Conservation (phyloP, 805 yeast species). For the Saccharomyces paradoxus region DNA sequence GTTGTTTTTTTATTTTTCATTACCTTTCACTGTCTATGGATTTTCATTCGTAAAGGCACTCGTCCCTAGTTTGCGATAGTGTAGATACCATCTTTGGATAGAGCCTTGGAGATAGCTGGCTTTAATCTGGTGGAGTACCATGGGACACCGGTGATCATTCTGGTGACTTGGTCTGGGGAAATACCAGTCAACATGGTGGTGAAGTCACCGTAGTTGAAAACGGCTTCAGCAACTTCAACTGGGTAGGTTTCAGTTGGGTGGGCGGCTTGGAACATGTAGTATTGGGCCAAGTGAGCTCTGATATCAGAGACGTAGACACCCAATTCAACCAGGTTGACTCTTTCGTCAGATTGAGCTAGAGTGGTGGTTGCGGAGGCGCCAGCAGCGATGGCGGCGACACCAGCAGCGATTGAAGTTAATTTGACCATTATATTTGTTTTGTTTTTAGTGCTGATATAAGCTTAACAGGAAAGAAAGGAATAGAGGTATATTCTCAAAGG, state of each 20-base stretch:
- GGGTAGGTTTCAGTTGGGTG: not conserved
- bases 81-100: not conserved
- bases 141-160: not conserved
- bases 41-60: not conserved
- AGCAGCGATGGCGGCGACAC: not conserved
- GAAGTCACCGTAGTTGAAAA: not conserved
- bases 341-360: not conserved
- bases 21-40: not conserved
- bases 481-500: not conserved
- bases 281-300: not conserved
- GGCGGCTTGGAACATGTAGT: not conserved
- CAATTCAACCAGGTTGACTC: not conserved
- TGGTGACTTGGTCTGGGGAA: not conserved
- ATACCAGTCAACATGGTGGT: not conserved
- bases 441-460: not conserved
- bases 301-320: not conserved
- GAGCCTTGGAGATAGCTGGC: not conserved
- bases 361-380: not conserved
- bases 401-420: not conserved
- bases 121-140: not conserved
- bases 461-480: not conserved
- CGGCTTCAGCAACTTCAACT: not conserved
- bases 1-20: not conserved
- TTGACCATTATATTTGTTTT: not conserved
- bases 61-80: not conserved